phyloP scores from a whole-genome alignment of 1,139 yeast species.

The Hansenula lynferdii region DNA sequence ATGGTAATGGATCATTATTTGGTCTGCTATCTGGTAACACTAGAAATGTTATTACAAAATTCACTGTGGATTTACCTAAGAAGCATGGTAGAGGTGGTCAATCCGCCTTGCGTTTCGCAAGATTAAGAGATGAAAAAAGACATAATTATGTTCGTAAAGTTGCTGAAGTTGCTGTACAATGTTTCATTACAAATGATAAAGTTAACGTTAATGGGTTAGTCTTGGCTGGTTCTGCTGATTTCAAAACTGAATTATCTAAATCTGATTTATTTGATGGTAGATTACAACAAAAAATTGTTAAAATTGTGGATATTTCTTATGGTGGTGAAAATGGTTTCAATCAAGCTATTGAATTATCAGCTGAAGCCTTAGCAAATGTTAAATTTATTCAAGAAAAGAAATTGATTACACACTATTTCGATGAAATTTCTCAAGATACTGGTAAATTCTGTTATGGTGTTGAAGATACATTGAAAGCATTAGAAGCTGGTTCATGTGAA shows the following conservation, averaged over 20 bases:
- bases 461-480: constrained; percentile 91
- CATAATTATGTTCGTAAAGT: constrained; percentile 98
- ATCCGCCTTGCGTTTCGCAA: constrained; percentile 97
- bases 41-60: constrained; percentile 92
- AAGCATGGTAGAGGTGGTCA: constrained; percentile 99
- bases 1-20: constrained; percentile 96
- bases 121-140: constrained; percentile 98
- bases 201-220: constrained; percentile 92
- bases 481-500: constrained; percentile 95
- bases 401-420: constrained; percentile 84
- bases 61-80: constrained; percentile 95
- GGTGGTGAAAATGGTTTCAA: constrained; percentile 99
- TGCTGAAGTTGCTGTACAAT: constrained; percentile 97
- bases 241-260: constrained; percentile 88
- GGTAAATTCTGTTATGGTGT: constrained; percentile 98
- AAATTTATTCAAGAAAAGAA: constrained; percentile 98
- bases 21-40: constrained; percentile 98
- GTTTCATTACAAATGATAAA: constrained; percentile 88
- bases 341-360: constrained; percentile 96
- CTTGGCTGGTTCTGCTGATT: constrained; percentile 98
- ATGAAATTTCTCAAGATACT: constrained; percentile 94
- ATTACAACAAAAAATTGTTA: constrained; percentile 80
- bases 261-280: constrained; percentile 92
- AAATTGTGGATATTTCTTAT: constrained; percentile 93
- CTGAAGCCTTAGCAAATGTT: constrained; percentile 94